Evolutionary conservation across 371 early-diverging fungal species (phyloP), one percentile per base, ranked within the genome.

Genomic region (Nematocida sp.): DNA sequence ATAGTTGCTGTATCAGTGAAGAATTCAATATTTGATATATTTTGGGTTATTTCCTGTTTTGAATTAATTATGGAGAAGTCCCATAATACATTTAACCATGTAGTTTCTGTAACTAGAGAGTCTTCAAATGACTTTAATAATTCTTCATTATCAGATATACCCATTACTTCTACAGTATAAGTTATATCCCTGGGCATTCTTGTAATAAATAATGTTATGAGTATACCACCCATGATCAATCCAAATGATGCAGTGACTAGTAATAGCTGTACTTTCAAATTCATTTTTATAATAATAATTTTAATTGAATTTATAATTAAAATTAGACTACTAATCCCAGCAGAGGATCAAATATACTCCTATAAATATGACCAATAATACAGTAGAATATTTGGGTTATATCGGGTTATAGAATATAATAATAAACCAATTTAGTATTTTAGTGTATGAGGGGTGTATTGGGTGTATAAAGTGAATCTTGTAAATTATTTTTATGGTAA

Each of bases 401-500:
- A 33, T 33, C 33, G 33, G 33, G 33, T 33, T 33, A 33, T 33
- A 2, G 33, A 33, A 33, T 2, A 33, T 33, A 33, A 2, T 1
- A 33, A 33, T 33, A 33, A 33, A 33, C 33, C 33, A 33, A 33
- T 33, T 33, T 33, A 0, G 33, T 54, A 54, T 54, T 2, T 2
- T 3, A 2, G 54, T 1, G 54, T 3, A 54, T 3, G 20, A 13
- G 20, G n/a, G 13, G n/a, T 9, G n/a, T 52, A 52, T n/a, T 52
- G 3, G 13, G 0, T 54, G 9, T 60, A 60, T 60, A n/a, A n/a
- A 25, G 20, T 33, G 11, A 60, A 60, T 60, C 11, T 33, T n/a
- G 58, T 23, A 58, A 62, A 62, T 40, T 27, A 62, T 62, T 45
- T 64, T 62, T 64, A 82, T 82, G 82, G 67, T 66, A 50, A 75